These are phyloP conservation scores for Anthostomella pinea DNA, from an alignment of 2,329 filamentous ascomycete species.

Conservation along the genomic window DNA sequence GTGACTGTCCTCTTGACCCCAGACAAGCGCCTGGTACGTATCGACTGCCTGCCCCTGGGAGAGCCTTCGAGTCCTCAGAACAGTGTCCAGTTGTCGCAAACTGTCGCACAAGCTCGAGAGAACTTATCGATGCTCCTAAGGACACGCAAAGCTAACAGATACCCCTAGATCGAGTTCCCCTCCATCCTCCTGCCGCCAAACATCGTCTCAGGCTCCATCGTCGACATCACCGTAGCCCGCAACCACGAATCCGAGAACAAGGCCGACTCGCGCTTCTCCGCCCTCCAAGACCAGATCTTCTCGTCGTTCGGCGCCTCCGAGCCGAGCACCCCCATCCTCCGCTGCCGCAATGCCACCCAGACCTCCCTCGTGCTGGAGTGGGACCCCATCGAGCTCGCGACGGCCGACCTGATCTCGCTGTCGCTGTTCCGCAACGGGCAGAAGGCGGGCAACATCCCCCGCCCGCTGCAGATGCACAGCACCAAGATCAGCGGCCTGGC, in stretches of 20 bases:
- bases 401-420: constrained; percentile 84
- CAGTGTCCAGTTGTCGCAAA: constrained; percentile 12
- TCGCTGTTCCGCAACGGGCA: constrained; percentile 93
- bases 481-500: constrained; percentile 96
- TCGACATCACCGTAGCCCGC: constrained; percentile 92
- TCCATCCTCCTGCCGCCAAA: constrained; percentile 94
- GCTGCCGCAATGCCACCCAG: constrained; percentile 95
- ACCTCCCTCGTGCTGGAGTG: constrained; percentile 98
- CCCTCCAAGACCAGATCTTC: constrained; percentile 87
- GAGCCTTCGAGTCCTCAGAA: no score
- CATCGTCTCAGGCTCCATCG: constrained; percentile 93
- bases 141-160: constrained; percentile 24
- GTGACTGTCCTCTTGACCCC: constrained; percentile 95
- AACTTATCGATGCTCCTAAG: constrained; percentile 21
- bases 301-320: constrained; percentile 78
- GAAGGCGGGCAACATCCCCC: constrained; percentile 93
- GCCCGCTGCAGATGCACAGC: constrained; percentile 80
- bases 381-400: constrained; percentile 92
- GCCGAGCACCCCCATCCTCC: constrained; percentile 73
- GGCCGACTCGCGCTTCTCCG: constrained; percentile 72
- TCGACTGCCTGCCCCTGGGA: constrained; percentile 5
- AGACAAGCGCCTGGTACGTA: constrained; percentile 87
- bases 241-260: constrained; percentile 76
- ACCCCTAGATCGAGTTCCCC: constrained; percentile 86
- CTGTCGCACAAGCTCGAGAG: constrained; percentile 11